A percentile compares a stretch with the other conserved stretches of the same genome.
Conservation (phyloP, 2,329 filamentous ascomycete genomes). For the Sporothrix protearum region DNA sequence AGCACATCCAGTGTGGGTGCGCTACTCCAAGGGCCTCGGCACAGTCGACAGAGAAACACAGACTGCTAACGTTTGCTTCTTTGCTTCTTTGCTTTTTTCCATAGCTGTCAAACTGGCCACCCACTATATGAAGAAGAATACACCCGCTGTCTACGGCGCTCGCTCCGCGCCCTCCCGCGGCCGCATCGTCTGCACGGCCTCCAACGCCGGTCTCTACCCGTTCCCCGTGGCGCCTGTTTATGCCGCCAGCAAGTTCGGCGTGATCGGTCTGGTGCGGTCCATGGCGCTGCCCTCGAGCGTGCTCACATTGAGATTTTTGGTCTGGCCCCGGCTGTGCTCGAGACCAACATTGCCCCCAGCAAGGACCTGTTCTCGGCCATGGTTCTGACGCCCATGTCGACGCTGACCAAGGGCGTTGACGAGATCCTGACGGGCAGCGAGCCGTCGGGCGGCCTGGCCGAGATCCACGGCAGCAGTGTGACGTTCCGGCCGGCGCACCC, state of each 20-base stretch:
- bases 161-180: constrained; percentile 33
- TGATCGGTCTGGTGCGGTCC: constrained; percentile 50
- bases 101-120: constrained; percentile 44
- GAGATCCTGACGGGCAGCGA: constrained; percentile 39
- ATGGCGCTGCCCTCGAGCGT: constrained; percentile 40
- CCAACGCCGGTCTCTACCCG: constrained; percentile 51
- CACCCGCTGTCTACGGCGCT: constrained; percentile 13
- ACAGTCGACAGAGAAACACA: background rate
- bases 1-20: too few relatives aligned
- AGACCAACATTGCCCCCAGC: constrained; percentile 46
- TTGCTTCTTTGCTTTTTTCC: too few relatives aligned
- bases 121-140: constrained; percentile 50
- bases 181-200: constrained; percentile 51
- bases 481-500: constrained; percentile 44
- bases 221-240: constrained; percentile 51
- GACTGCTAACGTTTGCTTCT: too few relatives aligned
- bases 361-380: constrained; percentile 46
- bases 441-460: constrained; percentile 46
- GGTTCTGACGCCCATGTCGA: constrained; percentile 50
- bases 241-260: constrained; percentile 45
- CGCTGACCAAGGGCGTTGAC: constrained; percentile 43
- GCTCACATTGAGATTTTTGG: constrained; percentile 50
- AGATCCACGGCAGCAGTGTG: constrained; percentile 50
- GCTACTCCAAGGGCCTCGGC: background rate
- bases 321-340: constrained; percentile 48